phyloP scores from a whole-genome alignment of 140 eudicot genomes.

The Senecio squalidus region DNA sequence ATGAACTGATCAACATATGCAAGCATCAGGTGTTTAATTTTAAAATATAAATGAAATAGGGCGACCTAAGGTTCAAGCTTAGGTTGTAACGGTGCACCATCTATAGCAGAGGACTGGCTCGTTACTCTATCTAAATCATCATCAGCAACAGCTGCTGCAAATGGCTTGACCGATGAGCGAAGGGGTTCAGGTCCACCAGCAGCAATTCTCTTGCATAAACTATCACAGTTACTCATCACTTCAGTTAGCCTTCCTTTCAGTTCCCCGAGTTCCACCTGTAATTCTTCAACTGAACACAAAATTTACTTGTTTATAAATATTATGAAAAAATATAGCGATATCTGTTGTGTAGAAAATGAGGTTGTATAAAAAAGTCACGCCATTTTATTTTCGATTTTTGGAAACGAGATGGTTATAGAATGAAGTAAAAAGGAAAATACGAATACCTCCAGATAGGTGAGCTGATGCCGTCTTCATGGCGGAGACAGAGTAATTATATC shows the following conservation, averaged over 20 bases:
- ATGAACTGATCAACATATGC: not conserved
- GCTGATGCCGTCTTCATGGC: slow-evolving; percentile 73
- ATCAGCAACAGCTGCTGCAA: slow-evolving; percentile 39
- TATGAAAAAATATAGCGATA: not conserved
- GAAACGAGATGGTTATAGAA: too few relatives aligned
- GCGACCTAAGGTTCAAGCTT: slow-evolving; percentile 21
- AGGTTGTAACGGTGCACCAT: slow-evolving; percentile 12
- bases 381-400: too few relatives aligned
- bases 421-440: not conserved
- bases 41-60: not conserved
- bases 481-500: slow-evolving; percentile 72
- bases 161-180: slow-evolving; percentile 59
- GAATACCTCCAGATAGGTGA: slow-evolving; percentile 73
- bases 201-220: slow-evolving; percentile 67
- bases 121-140: slow-evolving; percentile 16
- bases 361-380: too few relatives aligned
- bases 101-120: slow-evolving; percentile 13
- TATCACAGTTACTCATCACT: slow-evolving; percentile 78
- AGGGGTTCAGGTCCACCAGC: slow-evolving; percentile 76
- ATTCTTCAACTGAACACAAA: slow-evolving; percentile 54
- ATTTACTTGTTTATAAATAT: not conserved
- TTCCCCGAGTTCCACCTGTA: slow-evolving; percentile 89
- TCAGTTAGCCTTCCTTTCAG: slow-evolving; percentile 85
- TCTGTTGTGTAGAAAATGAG: not conserved
- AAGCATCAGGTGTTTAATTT: not conserved